Evolutionary conservation across 768 basidiomycete species (phyloP), one percentile per base, ranked within the genome.

Genomic region (Botryobasidium botryosum): DNA sequence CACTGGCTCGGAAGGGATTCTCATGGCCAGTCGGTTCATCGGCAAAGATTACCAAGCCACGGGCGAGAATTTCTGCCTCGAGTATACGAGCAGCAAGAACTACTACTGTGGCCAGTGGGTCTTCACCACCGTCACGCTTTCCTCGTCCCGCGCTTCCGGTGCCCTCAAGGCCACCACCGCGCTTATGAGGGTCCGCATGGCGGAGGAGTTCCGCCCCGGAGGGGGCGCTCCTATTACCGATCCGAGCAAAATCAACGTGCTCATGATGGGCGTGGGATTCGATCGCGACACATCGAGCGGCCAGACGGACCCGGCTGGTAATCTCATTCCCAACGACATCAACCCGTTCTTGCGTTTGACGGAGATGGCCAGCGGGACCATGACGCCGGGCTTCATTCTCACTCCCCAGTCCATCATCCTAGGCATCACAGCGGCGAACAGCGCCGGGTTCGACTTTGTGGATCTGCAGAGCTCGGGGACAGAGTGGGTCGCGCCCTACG

Each of bases 41-140:
- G 44, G 36, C 10, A 23, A 32, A 24, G 26, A 44, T 37, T 45
- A 36, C 24, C 21, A 32, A 8, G 23, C 23, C 17, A 23, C 25
- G 18, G 21, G 21, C 10, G 24, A 38, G 35, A 6, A 5, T 25
- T 45, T 45, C 44, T 37, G 36, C 17, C 35, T 45, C 35, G 27
- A 32, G 20, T 45, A 45, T 27, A 36, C 44, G 18, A 45, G 44
- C 35, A 45, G 44, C 36, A 37, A 37, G 20, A 38, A 45, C 35
- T 31, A 32, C 5, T 45, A 36, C 44, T 26, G 38, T 18, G 44
- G 44, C 15, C 15, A 27, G 12, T 45, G 44, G 44, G 35, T 45
- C 2, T 20, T 37, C 17, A 36, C 44, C 12, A 20, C 25, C 3
- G 36, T 45, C 6, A 20, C 13, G 12, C 25, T 45, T 20, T 32